Percentiles rank a stretch among this genome's conserved stretches.
phyloP scores from a whole-genome alignment of 257 asterid genomes.

The Lycium barbarum region DNA sequence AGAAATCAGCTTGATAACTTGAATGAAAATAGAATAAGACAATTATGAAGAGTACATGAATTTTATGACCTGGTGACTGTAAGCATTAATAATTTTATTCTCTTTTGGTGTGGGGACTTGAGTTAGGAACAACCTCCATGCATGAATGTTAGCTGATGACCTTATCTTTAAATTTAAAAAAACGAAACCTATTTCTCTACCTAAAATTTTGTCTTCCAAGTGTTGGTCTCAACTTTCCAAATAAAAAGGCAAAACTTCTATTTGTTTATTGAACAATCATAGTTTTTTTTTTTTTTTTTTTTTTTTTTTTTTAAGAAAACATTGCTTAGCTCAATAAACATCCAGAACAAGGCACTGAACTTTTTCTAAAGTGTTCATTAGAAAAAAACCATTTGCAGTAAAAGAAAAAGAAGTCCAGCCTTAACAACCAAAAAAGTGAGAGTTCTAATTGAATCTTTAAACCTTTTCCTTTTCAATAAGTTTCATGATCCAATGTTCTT shows the following conservation, averaged over 20 bases:
- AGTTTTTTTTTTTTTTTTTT: too few relatives aligned
- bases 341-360: slow-evolving; percentile 7
- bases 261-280: background rate
- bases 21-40: slow-evolving; percentile 1
- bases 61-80: background rate
- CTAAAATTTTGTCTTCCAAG: background rate
- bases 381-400: background rate
- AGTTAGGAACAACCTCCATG: slow-evolving; percentile 2
- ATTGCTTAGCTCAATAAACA: slow-evolving; percentile 29
- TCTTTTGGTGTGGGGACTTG: background rate
- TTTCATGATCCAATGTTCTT: slow-evolving; percentile 2
- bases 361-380: background rate
- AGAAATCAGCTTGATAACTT: background rate
- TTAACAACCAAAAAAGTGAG: background rate
- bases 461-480: background rate
- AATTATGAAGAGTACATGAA: background rate
- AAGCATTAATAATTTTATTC: background rate
- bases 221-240: slow-evolving; percentile 17
- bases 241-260: background rate
- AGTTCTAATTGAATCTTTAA: background rate
- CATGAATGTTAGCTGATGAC: slow-evolving; percentile 2
- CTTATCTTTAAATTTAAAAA: background rate
- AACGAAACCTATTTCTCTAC: background rate
- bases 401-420: background rate
- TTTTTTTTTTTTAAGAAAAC: background rate